These are phyloP conservation scores for Tylopilus vinaceipallidus DNA, from an alignment of 768 basidiomycete species.

Conservation along the genomic window DNA sequence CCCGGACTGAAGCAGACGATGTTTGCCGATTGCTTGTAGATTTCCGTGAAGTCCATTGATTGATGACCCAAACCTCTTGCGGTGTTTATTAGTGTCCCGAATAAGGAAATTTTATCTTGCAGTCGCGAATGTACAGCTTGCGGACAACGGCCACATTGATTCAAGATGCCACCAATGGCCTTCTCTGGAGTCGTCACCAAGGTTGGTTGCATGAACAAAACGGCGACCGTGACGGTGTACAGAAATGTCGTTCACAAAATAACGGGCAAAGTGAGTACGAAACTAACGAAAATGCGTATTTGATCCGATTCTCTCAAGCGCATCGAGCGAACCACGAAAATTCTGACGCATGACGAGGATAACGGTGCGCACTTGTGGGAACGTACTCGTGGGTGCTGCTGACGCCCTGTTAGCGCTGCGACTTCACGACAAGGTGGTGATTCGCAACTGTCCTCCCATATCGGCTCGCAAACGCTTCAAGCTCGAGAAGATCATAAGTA, in stretches of 20 bases:
- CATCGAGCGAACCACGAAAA: constrained; percentile 75
- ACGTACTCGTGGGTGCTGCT: background rate
- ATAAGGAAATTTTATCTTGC: constrained; percentile 3
- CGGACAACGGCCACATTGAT: background rate
- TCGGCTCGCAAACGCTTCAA: constrained; percentile 78
- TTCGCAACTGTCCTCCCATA: constrained; percentile 79
- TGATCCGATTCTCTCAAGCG: constrained; percentile 41
- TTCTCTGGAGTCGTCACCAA: constrained; percentile 76
- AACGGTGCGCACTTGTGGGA: constrained; percentile 50
- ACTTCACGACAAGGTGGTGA: constrained; percentile 67
- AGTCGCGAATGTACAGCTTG: background rate
- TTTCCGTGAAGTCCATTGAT: constrained; percentile 84
- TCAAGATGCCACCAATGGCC: constrained; percentile 72
- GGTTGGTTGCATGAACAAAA: constrained; percentile 81
- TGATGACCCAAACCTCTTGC: constrained; percentile 6
- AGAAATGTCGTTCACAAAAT: constrained; percentile 68
- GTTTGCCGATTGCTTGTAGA: constrained; percentile 70
- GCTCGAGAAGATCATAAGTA: constrained; percentile 62
- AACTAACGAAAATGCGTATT: background rate
- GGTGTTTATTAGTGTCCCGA: background rate
- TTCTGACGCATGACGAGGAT: constrained; percentile 68
- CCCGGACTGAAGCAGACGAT: constrained; percentile 84
- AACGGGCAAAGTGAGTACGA: constrained; percentile 67
- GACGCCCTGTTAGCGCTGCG: constrained; percentile 49
- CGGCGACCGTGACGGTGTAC: constrained; percentile 79